A percentile compares a stretch with the other conserved stretches of the same genome.
phyloP scores from a whole-genome alignment of 2,329 filamentous ascomycete species.

The Pseudogymnoascus sp. region DNA sequence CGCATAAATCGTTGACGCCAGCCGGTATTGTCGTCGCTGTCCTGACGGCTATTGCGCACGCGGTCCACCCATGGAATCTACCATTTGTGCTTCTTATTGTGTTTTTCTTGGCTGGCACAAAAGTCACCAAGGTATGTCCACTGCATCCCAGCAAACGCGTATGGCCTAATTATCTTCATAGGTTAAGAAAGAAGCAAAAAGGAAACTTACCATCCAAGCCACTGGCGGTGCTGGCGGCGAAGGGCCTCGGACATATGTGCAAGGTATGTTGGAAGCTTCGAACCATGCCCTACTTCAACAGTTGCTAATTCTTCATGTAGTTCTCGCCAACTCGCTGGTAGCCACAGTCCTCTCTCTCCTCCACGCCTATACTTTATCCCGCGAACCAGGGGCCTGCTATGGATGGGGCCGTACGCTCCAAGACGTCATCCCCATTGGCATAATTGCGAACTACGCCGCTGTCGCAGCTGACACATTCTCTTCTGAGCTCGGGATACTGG shows the following conservation, averaged over 20 bases:
- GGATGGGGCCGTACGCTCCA: conserved; percentile 54
- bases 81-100: conserved; percentile 75
- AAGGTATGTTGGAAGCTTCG: conserved; percentile 41
- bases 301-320: conserved; percentile 29
- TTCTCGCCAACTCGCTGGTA: conserved; percentile 78
- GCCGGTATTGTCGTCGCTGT: conserved; percentile 63
- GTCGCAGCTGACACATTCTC: conserved; percentile 91
- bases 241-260: conserved; percentile 72
- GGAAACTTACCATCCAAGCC: conserved; percentile 68
- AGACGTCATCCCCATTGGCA: conserved; percentile 41
- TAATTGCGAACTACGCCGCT: conserved; percentile 78
- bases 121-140: conserved; percentile 63
- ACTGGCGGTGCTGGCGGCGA: conserved; percentile 68
- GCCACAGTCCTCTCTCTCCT: conserved; percentile 57
- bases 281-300: not conserved
- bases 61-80: conserved; percentile 86
- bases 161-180: conserved; percentile 28
- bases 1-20: conserved; percentile 69
- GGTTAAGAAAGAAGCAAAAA: conserved; percentile 83
- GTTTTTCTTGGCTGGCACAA: conserved; percentile 80
- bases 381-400: conserved; percentile 36
- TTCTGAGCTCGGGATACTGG: conserved; percentile 88
- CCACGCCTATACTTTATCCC: conserved; percentile 49
- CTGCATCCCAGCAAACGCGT: conserved; percentile 9
- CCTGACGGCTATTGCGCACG: conserved; percentile 69